Conservation (phyloP, 805 yeast species). For the Zygosaccharomyces bailii region DNA sequence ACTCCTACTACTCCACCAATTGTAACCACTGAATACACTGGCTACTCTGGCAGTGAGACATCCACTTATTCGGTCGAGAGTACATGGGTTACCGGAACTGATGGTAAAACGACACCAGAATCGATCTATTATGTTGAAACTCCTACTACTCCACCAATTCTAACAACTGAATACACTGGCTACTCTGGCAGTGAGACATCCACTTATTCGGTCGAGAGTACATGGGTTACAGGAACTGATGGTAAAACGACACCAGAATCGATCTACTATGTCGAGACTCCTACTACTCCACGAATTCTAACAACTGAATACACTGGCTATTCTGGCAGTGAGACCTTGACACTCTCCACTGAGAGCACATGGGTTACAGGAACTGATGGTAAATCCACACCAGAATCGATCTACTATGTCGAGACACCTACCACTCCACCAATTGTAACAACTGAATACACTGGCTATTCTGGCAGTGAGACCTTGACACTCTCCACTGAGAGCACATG, state of each 20-base stretch:
- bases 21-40: slow-evolving; percentile 4
- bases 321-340: neutral
- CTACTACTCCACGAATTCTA: neutral
- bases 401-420: slow-evolving; percentile 8
- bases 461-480: neutral
- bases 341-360: neutral
- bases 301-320: slow-evolving; percentile 1
- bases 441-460: neutral
- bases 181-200: slow-evolving; percentile 16
- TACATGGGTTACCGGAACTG: slow-evolving; percentile 11
- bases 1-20: slow-evolving; percentile 14
- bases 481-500: too few species aligned
- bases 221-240: slow-evolving; percentile 12
- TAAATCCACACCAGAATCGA: slow-evolving; percentile 12
- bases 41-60: slow-evolving; percentile 17
- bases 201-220: slow-evolving; percentile 16
- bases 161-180: slow-evolving; percentile 11
- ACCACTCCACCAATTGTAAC: neutral
- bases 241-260: slow-evolving; percentile 13
- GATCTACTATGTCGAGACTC: slow-evolving; percentile 21
- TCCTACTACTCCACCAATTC: slow-evolving; percentile 3
- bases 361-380: slow-evolving; percentile 9
- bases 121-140: slow-evolving; percentile 19
- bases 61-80: slow-evolving; percentile 17
- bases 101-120: slow-evolving; percentile 14